These are phyloP conservation scores for Aspergillus avenaceus DNA, from an alignment of 495 filamentous ascomycete species.

Conservation along the genomic window DNA sequence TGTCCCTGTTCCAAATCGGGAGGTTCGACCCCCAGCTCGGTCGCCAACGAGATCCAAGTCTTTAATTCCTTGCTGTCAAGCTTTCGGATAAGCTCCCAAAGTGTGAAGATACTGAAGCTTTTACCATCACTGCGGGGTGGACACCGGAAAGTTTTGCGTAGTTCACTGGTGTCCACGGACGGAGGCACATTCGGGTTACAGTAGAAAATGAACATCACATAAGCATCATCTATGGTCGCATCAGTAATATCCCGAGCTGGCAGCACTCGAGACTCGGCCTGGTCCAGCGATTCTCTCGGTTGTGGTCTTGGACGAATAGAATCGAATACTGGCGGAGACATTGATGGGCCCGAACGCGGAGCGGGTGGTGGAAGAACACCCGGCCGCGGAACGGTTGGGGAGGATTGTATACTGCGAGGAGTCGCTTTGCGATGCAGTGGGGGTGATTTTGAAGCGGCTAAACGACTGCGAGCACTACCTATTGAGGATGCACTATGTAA, in stretches of 20 bases:
- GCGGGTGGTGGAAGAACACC: slow-evolving; percentile 25
- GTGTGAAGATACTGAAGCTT: slow-evolving; percentile 75
- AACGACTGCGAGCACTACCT: slow-evolving; percentile 38
- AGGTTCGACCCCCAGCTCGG: slow-evolving; percentile 85
- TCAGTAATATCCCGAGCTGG: slow-evolving; percentile 69
- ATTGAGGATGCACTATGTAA: slow-evolving; percentile 42
- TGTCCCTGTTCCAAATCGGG: slow-evolving; percentile 82
- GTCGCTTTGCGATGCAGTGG: slow-evolving; percentile 40
- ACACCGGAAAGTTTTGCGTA: slow-evolving; percentile 75
- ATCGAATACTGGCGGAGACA: slow-evolving; percentile 42
- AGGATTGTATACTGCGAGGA: slow-evolving; percentile 42
- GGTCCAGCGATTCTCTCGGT: slow-evolving; percentile 32
- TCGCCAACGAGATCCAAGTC: slow-evolving; percentile 90
- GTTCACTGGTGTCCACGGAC: slow-evolving; percentile 66
- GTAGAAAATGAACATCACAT: slow-evolving; percentile 84
- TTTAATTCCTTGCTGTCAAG: slow-evolving; percentile 87
- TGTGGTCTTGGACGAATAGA: slow-evolving; percentile 24
- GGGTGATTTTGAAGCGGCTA: slow-evolving; percentile 36
- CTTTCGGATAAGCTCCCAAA: slow-evolving; percentile 79
- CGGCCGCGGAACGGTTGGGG: slow-evolving; percentile 34
- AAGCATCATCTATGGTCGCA: slow-evolving; percentile 79
- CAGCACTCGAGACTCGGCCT: slow-evolving; percentile 41
- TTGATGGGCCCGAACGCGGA: slow-evolving; percentile 32
- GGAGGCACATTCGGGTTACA: slow-evolving; percentile 77
- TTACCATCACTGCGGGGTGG: slow-evolving; percentile 93